Evolutionary conservation across 352 stramenopile genomes (phyloP).

Genomic region (Phytophthora citrophthora): DNA sequence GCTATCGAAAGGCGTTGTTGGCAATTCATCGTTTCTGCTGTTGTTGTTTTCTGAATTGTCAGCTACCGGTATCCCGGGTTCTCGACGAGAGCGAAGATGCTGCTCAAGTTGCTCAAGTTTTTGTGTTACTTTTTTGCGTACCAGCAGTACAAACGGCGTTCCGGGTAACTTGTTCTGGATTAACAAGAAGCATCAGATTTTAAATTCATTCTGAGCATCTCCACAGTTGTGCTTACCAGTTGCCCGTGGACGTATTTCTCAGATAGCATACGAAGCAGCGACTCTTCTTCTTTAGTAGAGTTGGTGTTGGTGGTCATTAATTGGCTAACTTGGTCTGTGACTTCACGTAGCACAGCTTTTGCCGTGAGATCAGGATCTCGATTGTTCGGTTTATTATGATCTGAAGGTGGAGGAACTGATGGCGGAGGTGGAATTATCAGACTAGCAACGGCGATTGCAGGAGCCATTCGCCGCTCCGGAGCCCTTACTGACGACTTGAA

Average conservation of each 20-base stretch:
- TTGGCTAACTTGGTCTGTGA: conserved; percentile 54
- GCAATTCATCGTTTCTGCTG: conserved; percentile 1
- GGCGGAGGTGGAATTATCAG: conserved; percentile 31
- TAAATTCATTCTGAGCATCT: neutral
- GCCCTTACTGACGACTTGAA: conserved; percentile 12
- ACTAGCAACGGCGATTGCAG: conserved; percentile 27
- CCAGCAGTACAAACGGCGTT: conserved; percentile 62
- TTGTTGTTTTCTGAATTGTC: conserved; percentile 7
- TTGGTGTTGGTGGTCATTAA: conserved; percentile 20
- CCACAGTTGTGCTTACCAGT: conserved; percentile 32
- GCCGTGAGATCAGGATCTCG: conserved; percentile 46
- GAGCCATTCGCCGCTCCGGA: conserved; percentile 12
- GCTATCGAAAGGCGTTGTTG: neutral
- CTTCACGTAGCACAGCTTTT: conserved; percentile 43
- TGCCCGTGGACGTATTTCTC: conserved; percentile 49
- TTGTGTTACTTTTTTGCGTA: conserved; percentile 47
- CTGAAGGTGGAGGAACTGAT: conserved; percentile 12
- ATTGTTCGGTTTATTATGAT: conserved; percentile 18
- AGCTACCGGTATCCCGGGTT: neutral
- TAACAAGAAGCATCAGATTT: neutral
- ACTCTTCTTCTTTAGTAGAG: conserved; percentile 18
- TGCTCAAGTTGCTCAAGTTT: conserved; percentile 50
- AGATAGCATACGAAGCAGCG: conserved; percentile 38
- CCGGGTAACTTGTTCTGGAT: conserved; percentile 45
- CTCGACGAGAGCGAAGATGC: conserved; percentile 3